Evolutionary conservation across 2,329 filamentous ascomycete genomes (phyloP), one percentile per base, ranked within the genome.

Genomic region (Fusarium coicis): DNA sequence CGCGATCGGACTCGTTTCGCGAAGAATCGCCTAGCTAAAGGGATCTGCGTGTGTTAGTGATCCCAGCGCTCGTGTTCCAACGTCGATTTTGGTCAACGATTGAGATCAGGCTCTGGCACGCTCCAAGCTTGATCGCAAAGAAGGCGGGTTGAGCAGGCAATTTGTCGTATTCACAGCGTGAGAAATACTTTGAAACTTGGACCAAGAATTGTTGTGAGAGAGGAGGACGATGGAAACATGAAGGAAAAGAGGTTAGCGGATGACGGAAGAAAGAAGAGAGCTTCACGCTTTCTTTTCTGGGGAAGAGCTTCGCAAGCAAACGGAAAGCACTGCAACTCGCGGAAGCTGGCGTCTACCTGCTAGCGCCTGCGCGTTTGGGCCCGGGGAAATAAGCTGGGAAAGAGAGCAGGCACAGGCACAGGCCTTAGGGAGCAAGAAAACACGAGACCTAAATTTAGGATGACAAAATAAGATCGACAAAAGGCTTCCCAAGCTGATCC

Each of bases 221-320:
- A 28, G 32, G 44, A 18, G 9, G 36, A 32, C 30, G 37, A 42
- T 39, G 23, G 23, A 39, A 52, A 39, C 44, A 63, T 46, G 37
- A 42, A 43, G 40, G 40, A 36, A 49, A 28, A 36, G 44, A 52
- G 42, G 40, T 50, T 54, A 44, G 60, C 46, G 54, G 55, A 47
- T 47, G 59, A 63, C 47, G 42, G 47, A 60, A 65, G 54, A 44
- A 43, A 49, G 54, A 52, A 70, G 46, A 69, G 65, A 69, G 71
- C 70, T 74, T 72, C 50, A 56, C 66, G 62, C 49, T 63, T 74
- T 72, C 56, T 62, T 63, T 68, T 67, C 58, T 63, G 70, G 69
- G 55, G 47, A 67, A 58, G 74, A 76, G 74, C 74, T 76, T 76
- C 74, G 63, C 71, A 61, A 74, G 69, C 67, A 75, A 73, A 46